These are phyloP conservation scores for Microbotryum violaceum DNA, from an alignment of 1,284 basidiomycete genomes.

Conservation along the genomic window DNA sequence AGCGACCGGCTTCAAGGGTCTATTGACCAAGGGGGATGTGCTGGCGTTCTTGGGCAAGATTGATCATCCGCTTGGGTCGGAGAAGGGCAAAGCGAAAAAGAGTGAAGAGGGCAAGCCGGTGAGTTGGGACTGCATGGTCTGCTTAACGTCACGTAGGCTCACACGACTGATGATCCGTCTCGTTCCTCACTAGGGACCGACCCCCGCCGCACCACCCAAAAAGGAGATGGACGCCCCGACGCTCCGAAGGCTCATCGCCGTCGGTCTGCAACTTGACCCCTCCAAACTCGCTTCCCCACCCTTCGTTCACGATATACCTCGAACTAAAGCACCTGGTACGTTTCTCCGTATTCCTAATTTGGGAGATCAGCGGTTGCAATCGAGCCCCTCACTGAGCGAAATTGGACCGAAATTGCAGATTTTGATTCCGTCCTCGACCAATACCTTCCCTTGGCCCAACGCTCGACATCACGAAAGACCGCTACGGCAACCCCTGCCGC, in stretches of 20 bases:
- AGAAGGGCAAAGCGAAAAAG: conserved; percentile 20
- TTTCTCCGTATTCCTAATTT: neutral
- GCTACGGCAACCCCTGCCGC: neutral
- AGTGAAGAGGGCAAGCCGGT: conserved; percentile 4
- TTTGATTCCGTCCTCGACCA: conserved; percentile 30
- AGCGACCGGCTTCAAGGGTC: conserved; percentile 42
- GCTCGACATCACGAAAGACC: conserved; percentile 1
- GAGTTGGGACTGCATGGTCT: neutral
- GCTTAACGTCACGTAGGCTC: neutral
- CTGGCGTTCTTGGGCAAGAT: conserved; percentile 41
- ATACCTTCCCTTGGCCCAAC: conserved; percentile 23
- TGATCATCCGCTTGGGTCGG: conserved; percentile 25
- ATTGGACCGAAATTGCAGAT: conserved; percentile 2
- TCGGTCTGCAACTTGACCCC: conserved; percentile 6
- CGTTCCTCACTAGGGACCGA: neutral
- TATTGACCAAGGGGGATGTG: conserved; percentile 45
- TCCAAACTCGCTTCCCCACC: conserved; percentile 2
- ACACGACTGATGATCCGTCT: neutral
- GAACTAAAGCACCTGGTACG: neutral
- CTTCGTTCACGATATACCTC: neutral
- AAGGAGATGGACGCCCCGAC: conserved; percentile 23
- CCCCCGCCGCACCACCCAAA: neutral
- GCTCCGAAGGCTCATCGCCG: conserved; percentile 20
- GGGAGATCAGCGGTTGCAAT: neutral
- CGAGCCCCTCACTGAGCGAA: neutral